These are phyloP conservation scores for Beauveria asiatica DNA, from an alignment of 2,329 filamentous ascomycete genomes.

Conservation along the genomic window DNA sequence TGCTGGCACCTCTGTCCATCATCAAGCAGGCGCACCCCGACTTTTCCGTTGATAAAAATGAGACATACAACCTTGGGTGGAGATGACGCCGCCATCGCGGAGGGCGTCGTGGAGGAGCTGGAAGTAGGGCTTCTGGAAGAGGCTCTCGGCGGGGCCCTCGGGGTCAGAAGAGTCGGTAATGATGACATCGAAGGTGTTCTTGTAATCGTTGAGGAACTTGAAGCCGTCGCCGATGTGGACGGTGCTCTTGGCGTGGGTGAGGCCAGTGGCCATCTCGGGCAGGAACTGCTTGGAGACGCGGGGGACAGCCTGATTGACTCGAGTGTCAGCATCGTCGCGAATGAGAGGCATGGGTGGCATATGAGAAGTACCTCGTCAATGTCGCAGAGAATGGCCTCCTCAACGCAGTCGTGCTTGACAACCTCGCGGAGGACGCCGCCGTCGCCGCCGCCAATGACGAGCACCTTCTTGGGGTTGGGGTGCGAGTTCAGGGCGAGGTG, in stretches of 20 bases:
- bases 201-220: slow-evolving; percentile 94
- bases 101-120: slow-evolving; percentile 85
- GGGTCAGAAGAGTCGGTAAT: slow-evolving; percentile 98
- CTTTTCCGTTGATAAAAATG: slow-evolving; percentile 48
- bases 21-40: slow-evolving; percentile 25
- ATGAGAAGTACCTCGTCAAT: slow-evolving; percentile 66
- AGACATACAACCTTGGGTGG: slow-evolving; percentile 99
- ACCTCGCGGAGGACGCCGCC: slow-evolving; percentile 96
- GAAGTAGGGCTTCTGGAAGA: slow-evolving; percentile 99
- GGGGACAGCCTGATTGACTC: slow-evolving; percentile 62
- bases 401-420: slow-evolving; percentile 95
- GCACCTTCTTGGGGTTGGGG: slow-evolving; percentile 95
- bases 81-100: slow-evolving; percentile 93
- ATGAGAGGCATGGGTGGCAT: no score
- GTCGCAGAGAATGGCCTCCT: slow-evolving; percentile 94
- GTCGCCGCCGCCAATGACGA: slow-evolving; percentile 96
- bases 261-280: slow-evolving; percentile 85
- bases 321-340: not conserved
- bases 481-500: slow-evolving; percentile 98
- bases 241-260: slow-evolving; percentile 88
- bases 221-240: slow-evolving; percentile 94
- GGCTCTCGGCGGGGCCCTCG: slow-evolving; percentile 87
- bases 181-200: slow-evolving; percentile 98
- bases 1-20: slow-evolving; percentile 18
- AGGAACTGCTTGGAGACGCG: slow-evolving; percentile 98